Percentiles rank a stretch among this genome's conserved stretches.
Conservation (phyloP, 2,329 filamentous ascomycete species). For the Ascocoryne sarcoides region DNA sequence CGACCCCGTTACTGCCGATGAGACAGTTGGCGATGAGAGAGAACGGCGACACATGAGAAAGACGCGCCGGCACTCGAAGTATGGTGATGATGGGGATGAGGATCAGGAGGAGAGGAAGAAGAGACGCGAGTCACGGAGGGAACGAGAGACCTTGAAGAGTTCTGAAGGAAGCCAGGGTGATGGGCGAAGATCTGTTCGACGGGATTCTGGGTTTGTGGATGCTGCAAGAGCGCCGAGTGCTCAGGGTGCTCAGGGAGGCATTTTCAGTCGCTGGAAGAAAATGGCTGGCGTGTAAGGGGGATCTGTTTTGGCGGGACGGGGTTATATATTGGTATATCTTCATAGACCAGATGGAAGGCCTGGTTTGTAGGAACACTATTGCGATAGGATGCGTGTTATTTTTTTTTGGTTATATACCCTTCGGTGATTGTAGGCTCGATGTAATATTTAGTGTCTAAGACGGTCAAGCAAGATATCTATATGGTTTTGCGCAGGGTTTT, state of each 20-base stretch:
- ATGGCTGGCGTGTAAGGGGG: constrained; percentile 17
- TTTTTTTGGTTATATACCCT: constrained; percentile 14
- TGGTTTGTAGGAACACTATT: constrained; percentile 13
- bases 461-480: too few relatives aligned
- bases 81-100: constrained; percentile 17
- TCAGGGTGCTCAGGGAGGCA: constrained; percentile 65
- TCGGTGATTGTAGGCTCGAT: constrained; percentile 1
- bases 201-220: constrained; percentile 23
- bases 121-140: constrained; percentile 21
- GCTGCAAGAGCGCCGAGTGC: constrained; percentile 53
- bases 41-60: constrained; percentile 21
- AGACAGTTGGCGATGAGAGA: constrained; percentile 20
- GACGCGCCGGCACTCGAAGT: constrained; percentile 21
- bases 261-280: constrained; percentile 30
- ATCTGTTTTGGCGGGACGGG: neutral
- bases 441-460: neutral
- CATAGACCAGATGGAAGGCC: constrained; percentile 10
- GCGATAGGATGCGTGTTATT: constrained; percentile 10
- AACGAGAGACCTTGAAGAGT: constrained; percentile 21
- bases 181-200: constrained; percentile 18
- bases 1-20: constrained; percentile 13
- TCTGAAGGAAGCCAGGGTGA: constrained; percentile 28
- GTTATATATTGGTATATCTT: constrained; percentile 11
- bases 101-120: constrained; percentile 23
- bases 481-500: too few relatives aligned